Conservation (phyloP, 345 rosid genomes). For the Citrus hindsii region DNA sequence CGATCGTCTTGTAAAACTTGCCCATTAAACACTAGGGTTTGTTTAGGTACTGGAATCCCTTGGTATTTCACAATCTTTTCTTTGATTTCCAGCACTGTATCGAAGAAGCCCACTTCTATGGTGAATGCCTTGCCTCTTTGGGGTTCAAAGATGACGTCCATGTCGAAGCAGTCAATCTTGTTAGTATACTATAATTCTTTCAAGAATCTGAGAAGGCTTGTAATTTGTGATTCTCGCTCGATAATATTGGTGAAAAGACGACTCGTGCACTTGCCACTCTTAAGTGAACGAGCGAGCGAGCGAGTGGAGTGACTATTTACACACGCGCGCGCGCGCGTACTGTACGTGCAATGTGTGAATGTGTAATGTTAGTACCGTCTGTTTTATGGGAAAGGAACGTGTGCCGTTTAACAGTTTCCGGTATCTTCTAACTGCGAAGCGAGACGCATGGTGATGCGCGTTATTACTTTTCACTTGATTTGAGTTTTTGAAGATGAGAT, state of each 20-base stretch:
- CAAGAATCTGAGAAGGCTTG: neutral
- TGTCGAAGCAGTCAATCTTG: neutral
- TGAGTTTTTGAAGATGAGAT: neutral
- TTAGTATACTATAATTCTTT: too few relatives aligned
- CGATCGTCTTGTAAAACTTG: conserved; percentile 58
- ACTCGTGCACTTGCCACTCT: neutral
- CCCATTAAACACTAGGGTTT: conserved; percentile 66
- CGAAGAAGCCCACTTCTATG: conserved; percentile 76
- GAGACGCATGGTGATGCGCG: neutral
- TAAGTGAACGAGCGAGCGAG: neutral
- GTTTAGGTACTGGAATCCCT: conserved; percentile 45
- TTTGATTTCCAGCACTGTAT: conserved; percentile 73
- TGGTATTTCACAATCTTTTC: conserved; percentile 67
- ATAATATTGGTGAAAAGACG: neutral
- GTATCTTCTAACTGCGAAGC: neutral
- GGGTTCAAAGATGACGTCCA: conserved; percentile 69
- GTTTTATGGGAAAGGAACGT: neutral
- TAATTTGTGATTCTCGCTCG: neutral
- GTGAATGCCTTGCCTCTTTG: conserved; percentile 52
- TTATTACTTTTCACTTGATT: neutral
- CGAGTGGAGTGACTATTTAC: neutral
- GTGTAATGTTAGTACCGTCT: too few relatives aligned
- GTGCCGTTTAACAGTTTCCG: conserved; percentile 14
- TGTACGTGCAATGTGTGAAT: too few relatives aligned
- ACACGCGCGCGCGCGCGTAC: fast-evolving